Evolutionary conservation across 2,329 filamentous ascomycete species (phyloP).

Genomic region (Lachnellula occidentalis): DNA sequence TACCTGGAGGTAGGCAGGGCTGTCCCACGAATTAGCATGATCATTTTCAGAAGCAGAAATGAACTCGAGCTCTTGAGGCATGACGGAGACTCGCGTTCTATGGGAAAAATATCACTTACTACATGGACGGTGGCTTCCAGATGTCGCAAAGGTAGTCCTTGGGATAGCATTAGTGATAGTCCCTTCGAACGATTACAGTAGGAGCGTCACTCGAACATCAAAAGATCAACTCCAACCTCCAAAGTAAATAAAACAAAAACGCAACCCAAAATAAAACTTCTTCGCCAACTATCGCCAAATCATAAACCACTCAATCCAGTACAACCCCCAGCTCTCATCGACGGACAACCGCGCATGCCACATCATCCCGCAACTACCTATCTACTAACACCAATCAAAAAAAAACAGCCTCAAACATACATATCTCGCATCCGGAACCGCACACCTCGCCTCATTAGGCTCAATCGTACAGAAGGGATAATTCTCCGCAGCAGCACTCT

Average conservation of each 20-base stretch:
- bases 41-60: no score
- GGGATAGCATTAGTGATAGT: background rate
- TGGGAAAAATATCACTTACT: constrained; percentile 11
- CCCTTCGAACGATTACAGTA: no score
- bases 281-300: no score
- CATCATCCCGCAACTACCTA: no score
- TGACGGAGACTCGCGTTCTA: no score
- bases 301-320: no score
- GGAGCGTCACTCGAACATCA: background rate
- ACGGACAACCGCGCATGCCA: no score
- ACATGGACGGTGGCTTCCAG: constrained; percentile 42
- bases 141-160: constrained; percentile 41
- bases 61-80: no score
- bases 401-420: constrained; percentile 25
- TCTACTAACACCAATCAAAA: no score
- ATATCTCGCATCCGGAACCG: constrained; percentile 40
- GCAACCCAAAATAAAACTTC: background rate
- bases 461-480: constrained; percentile 44
- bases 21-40: no score
- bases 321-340: no score
- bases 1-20: constrained; percentile 38
- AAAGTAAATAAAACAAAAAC: background rate
- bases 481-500: constrained; percentile 41
- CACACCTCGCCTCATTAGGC: constrained; percentile 42
- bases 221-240: background rate